These are phyloP conservation scores for Angomonas deanei DNA, from an alignment of 208 protist genomes.

Conservation along the genomic window DNA sequence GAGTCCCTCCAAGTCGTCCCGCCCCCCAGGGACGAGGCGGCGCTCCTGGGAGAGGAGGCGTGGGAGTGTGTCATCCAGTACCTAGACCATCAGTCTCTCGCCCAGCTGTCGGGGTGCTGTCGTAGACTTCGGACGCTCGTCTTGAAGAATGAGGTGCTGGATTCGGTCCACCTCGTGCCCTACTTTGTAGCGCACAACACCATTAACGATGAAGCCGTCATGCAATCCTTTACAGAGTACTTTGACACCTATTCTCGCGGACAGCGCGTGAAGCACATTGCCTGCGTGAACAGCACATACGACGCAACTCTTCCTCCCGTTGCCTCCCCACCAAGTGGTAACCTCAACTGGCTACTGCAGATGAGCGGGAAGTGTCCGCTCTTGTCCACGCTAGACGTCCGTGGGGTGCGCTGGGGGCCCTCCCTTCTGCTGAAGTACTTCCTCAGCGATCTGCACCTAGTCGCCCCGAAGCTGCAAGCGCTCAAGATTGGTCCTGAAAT, in stretches of 20 bases:
- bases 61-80: constrained; percentile 35
- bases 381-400: constrained; percentile 57
- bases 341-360: constrained; percentile 22
- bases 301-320: constrained; percentile 19
- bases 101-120: constrained; percentile 37
- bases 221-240: constrained; percentile 24
- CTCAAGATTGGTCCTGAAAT: constrained; percentile 64
- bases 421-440: constrained; percentile 25
- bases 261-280: constrained; percentile 27
- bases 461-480: constrained; percentile 35
- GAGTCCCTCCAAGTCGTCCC: constrained; percentile 24
- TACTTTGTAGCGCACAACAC: constrained; percentile 16
- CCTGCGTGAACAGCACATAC: constrained; percentile 23
- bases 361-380: constrained; percentile 36
- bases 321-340: constrained; percentile 11
- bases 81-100: constrained; percentile 14
- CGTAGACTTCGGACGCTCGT: constrained; percentile 32
- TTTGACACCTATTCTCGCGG: constrained; percentile 33
- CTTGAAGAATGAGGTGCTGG: constrained; percentile 11
- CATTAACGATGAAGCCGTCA: constrained; percentile 17
- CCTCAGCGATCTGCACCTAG: constrained; percentile 69
- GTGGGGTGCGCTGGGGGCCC: constrained; percentile 47
- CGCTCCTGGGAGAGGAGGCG: constrained; percentile 21
- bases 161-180: constrained; percentile 40
- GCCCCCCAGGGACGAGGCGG: constrained; percentile 37